phyloP scores from a whole-genome alignment of 805 yeast genomes.

The Metschnikowia cubensis region DNA sequence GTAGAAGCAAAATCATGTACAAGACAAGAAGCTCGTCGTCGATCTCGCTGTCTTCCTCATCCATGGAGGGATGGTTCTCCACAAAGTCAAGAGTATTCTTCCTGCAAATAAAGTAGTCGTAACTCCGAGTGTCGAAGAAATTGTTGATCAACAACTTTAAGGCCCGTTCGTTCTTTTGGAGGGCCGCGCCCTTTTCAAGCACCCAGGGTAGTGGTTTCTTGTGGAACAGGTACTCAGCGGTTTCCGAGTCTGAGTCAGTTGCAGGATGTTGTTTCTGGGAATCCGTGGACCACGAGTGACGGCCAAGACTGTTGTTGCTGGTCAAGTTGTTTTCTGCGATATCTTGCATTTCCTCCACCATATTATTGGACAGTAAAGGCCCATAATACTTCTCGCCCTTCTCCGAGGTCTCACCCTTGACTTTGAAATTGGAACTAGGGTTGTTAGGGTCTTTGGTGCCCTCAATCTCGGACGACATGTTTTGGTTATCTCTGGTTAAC shows the following conservation, averaged over 20 bases:
- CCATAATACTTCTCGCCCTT: slow-evolving; percentile 46
- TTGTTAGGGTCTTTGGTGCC: not conserved
- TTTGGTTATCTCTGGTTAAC: not conserved
- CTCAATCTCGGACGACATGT: not conserved
- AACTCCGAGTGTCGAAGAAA: slow-evolving; percentile 39
- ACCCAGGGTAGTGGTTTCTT: slow-evolving; percentile 33
- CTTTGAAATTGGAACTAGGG: slow-evolving; percentile 12
- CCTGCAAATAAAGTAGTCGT: slow-evolving; percentile 37
- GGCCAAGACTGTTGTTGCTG: slow-evolving; percentile 3
- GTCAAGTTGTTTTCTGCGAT: slow-evolving; percentile 4
- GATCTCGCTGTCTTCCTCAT: slow-evolving; percentile 41
- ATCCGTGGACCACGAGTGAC: slow-evolving; percentile 8
- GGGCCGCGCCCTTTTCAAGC: slow-evolving; percentile 11
- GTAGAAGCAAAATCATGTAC: slow-evolving; percentile 41
- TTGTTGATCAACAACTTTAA: slow-evolving; percentile 35
- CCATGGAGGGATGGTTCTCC: slow-evolving; percentile 28
- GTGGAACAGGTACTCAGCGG: not conserved
- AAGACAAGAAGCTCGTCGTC: slow-evolving; percentile 47
- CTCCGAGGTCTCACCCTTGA: slow-evolving; percentile 37
- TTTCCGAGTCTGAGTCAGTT: slow-evolving; percentile 2
- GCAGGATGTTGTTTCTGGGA: slow-evolving; percentile 4
- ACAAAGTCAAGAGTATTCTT: slow-evolving; percentile 34
- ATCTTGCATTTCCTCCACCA: slow-evolving; percentile 36
- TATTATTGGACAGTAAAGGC: slow-evolving; percentile 46
- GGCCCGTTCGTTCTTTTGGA: slow-evolving; percentile 27